phyloP scores from a whole-genome alignment of 164 flowering plant species.

The Liriodendron chinense region DNA sequence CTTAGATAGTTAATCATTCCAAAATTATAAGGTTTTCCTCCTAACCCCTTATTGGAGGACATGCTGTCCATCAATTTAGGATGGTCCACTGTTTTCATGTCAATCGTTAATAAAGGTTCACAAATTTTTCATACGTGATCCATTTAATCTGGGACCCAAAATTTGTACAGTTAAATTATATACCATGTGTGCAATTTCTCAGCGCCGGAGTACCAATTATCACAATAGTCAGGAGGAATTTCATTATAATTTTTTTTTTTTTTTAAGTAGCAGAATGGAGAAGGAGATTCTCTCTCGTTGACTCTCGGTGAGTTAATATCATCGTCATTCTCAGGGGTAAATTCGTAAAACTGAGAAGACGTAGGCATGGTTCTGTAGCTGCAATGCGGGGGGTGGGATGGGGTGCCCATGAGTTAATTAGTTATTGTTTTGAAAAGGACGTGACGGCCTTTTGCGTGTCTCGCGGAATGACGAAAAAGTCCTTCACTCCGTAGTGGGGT shows the following conservation, averaged over 20 bases:
- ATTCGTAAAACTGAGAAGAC: background rate
- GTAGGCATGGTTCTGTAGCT: background rate
- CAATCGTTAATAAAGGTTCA: no score
- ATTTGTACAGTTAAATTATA: no score
- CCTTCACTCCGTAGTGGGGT: background rate
- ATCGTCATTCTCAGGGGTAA: background rate
- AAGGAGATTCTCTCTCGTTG: background rate
- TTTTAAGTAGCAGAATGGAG: background rate
- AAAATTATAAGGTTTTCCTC: no score
- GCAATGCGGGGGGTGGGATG: background rate
- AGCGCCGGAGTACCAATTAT: background rate
- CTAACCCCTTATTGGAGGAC: no score
- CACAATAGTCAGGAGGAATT: background rate
- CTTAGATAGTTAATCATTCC: no score
- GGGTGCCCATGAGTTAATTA: constrained; percentile 6
- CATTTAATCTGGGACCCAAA: no score
- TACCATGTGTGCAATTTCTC: background rate
- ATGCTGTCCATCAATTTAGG: no score
- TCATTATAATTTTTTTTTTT: background rate
- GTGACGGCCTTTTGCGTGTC: background rate
- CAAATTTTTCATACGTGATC: no score
- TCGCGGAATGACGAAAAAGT: background rate
- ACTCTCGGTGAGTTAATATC: background rate
- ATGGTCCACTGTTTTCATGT: no score
- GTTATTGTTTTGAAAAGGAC: constrained; percentile 10